phyloP scores from a whole-genome alignment of 257 asterid genomes.

The Scutellaria barbata region DNA sequence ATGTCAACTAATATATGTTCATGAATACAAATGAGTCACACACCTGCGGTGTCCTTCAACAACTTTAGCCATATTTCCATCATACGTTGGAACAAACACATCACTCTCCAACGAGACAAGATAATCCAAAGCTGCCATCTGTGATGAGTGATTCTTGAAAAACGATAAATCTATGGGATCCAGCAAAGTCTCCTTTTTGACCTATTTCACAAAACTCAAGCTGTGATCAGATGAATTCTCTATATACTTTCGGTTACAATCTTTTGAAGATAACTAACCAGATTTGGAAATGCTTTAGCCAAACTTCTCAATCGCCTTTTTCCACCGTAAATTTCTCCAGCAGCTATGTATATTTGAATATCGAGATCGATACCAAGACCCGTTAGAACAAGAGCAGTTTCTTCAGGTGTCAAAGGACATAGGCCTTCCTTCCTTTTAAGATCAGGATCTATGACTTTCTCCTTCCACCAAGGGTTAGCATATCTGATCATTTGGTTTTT shows the following conservation, averaged over 20 bases:
- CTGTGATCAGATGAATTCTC: conserved; percentile 9
- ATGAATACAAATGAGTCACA: conserved; percentile 3
- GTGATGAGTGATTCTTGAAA: conserved; percentile 51
- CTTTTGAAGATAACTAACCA: conserved; percentile 37
- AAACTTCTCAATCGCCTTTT: conserved; percentile 49
- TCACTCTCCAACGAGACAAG: conserved; percentile 60
- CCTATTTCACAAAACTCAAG: conserved; percentile 39
- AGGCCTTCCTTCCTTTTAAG: conserved; percentile 55
- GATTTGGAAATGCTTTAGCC: conserved; percentile 48
- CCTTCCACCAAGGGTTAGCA: conserved; percentile 59
- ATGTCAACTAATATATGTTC: neutral
- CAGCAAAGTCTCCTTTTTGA: conserved; percentile 53
- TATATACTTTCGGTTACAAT: neutral
- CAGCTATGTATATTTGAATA: conserved; percentile 58
- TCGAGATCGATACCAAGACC: conserved; percentile 53
- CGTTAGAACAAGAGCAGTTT: conserved; percentile 50
- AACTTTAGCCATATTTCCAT: conserved; percentile 65
- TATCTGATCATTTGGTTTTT: conserved; percentile 41
- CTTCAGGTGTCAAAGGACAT: conserved; percentile 67
- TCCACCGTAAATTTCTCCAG: conserved; percentile 61
- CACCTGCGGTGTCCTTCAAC: conserved; percentile 72
- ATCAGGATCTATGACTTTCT: conserved; percentile 55
- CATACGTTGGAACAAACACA: conserved; percentile 59
- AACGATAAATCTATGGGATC: conserved; percentile 46
- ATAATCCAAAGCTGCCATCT: conserved; percentile 66